Percentiles rank a stretch among this genome's conserved stretches.
Evolutionary conservation across 1,284 basidiomycete species (phyloP).

Genomic region (Ganoderma lingzhi): DNA sequence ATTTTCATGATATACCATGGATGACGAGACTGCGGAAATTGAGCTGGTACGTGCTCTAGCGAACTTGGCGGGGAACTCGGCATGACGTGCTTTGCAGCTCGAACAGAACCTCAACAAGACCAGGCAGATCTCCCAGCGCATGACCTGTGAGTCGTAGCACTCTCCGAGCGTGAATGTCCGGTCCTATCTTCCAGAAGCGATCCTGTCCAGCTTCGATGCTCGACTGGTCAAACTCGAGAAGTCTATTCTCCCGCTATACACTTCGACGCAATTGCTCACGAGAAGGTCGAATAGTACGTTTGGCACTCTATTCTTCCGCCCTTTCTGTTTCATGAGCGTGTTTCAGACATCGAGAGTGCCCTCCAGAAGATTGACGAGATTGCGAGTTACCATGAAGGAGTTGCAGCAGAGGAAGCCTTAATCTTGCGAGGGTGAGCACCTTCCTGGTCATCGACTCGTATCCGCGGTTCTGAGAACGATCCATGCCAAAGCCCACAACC

Average conservation of each 20-base stretch:
- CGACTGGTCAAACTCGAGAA: slow-evolving; percentile 82
- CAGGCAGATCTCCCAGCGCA: slow-evolving; percentile 79
- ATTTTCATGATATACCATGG: slow-evolving; percentile 53
- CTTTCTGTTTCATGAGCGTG: neutral
- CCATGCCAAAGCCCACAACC: slow-evolving; percentile 68
- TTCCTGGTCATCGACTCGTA: neutral
- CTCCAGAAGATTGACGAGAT: slow-evolving; percentile 80
- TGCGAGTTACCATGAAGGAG: slow-evolving; percentile 77
- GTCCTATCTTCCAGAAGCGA: slow-evolving; percentile 52
- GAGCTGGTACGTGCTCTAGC: slow-evolving; percentile 60
- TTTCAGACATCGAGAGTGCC: slow-evolving; percentile 78
- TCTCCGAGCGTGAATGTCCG: neutral
- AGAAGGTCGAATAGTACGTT: slow-evolving; percentile 70
- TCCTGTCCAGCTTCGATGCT: slow-evolving; percentile 81
- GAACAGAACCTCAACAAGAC: slow-evolving; percentile 89
- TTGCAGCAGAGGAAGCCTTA: slow-evolving; percentile 77
- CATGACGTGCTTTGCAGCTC: slow-evolving; percentile 53
- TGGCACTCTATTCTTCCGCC: too few relatives aligned
- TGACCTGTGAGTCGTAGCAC: slow-evolving; percentile 68
- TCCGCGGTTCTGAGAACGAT: slow-evolving; percentile 14
- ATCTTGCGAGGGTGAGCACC: slow-evolving; percentile 75
- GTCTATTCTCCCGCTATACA: slow-evolving; percentile 79
- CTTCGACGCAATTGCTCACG: slow-evolving; percentile 77
- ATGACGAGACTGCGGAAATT: slow-evolving; percentile 80
- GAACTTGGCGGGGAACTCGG: neutral